phyloP scores from a whole-genome alignment of 2,329 filamentous ascomycete genomes.

The Colletotrichum cuscutae region DNA sequence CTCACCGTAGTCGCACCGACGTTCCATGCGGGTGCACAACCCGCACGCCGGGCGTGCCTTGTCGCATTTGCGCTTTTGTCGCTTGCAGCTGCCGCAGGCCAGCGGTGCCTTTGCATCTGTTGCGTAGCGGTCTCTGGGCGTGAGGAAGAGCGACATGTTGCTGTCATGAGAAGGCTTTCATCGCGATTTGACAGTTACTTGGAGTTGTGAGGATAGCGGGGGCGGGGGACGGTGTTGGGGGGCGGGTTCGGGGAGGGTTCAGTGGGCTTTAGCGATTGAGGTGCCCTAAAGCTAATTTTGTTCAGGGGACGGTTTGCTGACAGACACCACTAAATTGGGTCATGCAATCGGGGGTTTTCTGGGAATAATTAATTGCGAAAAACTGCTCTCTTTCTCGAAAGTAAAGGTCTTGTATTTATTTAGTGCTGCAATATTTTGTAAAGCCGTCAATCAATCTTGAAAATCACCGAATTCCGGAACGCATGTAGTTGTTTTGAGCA shows the following conservation, averaged over 20 bases:
- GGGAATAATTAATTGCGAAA: background rate
- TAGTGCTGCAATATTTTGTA: background rate
- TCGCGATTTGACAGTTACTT: background rate
- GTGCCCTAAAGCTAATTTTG: background rate
- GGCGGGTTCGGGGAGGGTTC: too few relatives aligned
- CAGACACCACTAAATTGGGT: background rate
- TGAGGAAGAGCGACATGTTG: conserved; percentile 7
- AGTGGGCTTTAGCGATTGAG: too few relatives aligned
- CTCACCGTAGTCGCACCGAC: conserved; percentile 54
- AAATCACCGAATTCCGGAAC: background rate
- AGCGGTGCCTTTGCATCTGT: conserved; percentile 16
- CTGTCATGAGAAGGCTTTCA: background rate
- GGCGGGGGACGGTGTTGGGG: too few relatives aligned
- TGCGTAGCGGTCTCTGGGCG: conserved; percentile 1
- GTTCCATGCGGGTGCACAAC: conserved; percentile 55
- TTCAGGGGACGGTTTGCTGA: background rate
- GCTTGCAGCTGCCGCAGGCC: conserved; percentile 25
- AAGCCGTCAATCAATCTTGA: too few relatives aligned
- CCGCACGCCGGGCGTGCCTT: conserved; percentile 59
- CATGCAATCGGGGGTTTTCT: background rate
- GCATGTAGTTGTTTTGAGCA: background rate
- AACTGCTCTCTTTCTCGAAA: background rate
- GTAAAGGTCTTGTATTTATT: background rate
- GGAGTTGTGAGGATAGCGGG: background rate
- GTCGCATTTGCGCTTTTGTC: conserved; percentile 63